Conservation (phyloP, 2,329 filamentous ascomycete genomes). For the Ploettnerulaceae sp. region DNA sequence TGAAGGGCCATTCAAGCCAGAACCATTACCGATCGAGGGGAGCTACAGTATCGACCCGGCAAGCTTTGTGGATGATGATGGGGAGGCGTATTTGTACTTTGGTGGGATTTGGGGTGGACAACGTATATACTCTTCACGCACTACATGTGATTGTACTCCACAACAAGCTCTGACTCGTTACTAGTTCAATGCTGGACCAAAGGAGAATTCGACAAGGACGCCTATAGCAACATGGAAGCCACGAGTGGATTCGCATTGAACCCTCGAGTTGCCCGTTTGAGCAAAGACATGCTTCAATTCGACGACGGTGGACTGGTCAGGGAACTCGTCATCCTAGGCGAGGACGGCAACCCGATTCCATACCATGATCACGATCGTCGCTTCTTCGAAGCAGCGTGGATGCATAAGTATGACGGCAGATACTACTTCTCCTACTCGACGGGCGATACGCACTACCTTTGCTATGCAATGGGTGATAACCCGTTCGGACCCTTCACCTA, state of each 20-base stretch:
- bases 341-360: conserved; percentile 52
- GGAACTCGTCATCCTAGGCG: conserved; percentile 60
- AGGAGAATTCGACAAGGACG: conserved; percentile 49
- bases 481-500: conserved; percentile 72
- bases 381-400: conserved; percentile 79
- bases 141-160: background rate
- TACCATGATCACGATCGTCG: conserved; percentile 67
- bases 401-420: conserved; percentile 64
- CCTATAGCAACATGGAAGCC: conserved; percentile 56
- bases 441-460: conserved; percentile 71
- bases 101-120: conserved; percentile 79
- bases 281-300: conserved; percentile 62
- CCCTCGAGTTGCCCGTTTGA: conserved; percentile 62
- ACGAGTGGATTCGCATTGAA: conserved; percentile 54
- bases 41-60: conserved; percentile 76
- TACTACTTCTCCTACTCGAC: conserved; percentile 79
- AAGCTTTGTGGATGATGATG: conserved; percentile 69
- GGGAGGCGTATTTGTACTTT: conserved; percentile 65
- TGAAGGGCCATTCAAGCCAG: conserved; percentile 64
- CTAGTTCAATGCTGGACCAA: conserved; percentile 65
- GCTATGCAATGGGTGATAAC: conserved; percentile 59
- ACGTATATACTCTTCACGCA: conserved; percentile 24
- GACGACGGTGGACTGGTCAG: conserved; percentile 46
- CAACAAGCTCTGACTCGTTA: background rate
- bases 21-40: conserved; percentile 59